A percentile compares a stretch with the other conserved stretches of the same genome.
Conservation (phyloP, 73 alveolate genomes). For the Paramecium biaurelia region DNA sequence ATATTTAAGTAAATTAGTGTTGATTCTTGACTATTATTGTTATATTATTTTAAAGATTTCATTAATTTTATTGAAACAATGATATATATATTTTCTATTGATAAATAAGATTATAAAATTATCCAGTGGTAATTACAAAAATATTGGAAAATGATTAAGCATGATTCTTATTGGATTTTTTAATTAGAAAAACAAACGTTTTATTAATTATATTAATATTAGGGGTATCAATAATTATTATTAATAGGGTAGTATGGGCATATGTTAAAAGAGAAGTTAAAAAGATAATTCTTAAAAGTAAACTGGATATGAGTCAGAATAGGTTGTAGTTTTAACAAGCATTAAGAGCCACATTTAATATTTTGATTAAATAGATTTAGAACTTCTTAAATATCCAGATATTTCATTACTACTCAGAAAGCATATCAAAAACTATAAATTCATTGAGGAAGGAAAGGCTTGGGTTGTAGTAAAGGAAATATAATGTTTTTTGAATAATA, state of each 20-base stretch:
- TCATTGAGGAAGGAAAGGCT: slow-evolving; percentile 34
- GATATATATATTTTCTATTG: neutral
- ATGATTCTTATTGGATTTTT: neutral
- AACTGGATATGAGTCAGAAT: neutral
- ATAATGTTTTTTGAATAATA: neutral
- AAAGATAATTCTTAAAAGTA: neutral
- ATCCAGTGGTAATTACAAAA: neutral
- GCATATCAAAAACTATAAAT: neutral
- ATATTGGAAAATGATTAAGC: neutral
- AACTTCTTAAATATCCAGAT: slow-evolving; percentile 6
- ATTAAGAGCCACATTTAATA: neutral
- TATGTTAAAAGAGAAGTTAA: neutral
- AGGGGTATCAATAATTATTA: neutral
- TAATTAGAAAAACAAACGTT: neutral
- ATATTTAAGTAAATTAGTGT: neutral
- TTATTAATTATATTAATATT: neutral
- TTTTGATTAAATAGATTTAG: slow-evolving; percentile 13
- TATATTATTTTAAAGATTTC: neutral
- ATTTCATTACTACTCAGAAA: neutral
- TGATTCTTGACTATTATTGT: neutral
- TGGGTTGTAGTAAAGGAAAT: slow-evolving; percentile 29
- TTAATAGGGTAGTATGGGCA: neutral
- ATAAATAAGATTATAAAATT: neutral
- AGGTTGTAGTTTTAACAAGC: neutral
- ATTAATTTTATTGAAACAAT: neutral